Evolutionary conservation across 2,329 filamentous ascomycete species (phyloP).

Genomic region (Tricladium varicosporioides): DNA sequence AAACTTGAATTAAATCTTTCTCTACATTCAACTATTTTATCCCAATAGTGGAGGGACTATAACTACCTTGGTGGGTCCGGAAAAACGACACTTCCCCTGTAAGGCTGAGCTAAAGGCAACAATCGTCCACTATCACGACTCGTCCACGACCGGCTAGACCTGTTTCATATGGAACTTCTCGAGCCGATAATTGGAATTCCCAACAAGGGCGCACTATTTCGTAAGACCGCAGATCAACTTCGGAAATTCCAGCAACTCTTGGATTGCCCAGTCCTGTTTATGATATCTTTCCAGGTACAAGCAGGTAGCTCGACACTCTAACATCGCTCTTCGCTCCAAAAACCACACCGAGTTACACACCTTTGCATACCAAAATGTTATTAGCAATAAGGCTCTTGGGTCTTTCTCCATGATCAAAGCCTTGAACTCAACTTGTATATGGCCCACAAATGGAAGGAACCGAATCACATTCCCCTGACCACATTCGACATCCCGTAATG

Average conservation of each 20-base stretch:
- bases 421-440: slow-evolving; percentile 44
- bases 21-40: too few relatives aligned
- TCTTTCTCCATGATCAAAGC: slow-evolving; percentile 49
- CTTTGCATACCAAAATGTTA: slow-evolving; percentile 57
- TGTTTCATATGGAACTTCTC: too few relatives aligned
- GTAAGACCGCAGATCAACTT: neutral
- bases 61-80: too few relatives aligned
- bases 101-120: too few relatives aligned
- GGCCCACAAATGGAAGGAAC: slow-evolving; percentile 47
- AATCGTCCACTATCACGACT: too few relatives aligned
- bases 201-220: too few relatives aligned
- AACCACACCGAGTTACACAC: slow-evolving; percentile 46
- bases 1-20: too few relatives aligned
- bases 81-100: too few relatives aligned
- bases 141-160: too few relatives aligned
- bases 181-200: too few relatives aligned
- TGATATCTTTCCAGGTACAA: slow-evolving; percentile 29
- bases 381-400: slow-evolving; percentile 49
- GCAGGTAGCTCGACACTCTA: slow-evolving; percentile 51
- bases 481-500: slow-evolving; percentile 14
- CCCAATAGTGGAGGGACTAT: too few relatives aligned
- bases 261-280: neutral
- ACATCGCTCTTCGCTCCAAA: slow-evolving; percentile 42
- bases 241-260: neutral
- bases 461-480: slow-evolving; percentile 41